Base-by-base conservation (phyloP, 2,329 filamentous ascomycete genomes). In the Fusarium virguliforme region DNA sequence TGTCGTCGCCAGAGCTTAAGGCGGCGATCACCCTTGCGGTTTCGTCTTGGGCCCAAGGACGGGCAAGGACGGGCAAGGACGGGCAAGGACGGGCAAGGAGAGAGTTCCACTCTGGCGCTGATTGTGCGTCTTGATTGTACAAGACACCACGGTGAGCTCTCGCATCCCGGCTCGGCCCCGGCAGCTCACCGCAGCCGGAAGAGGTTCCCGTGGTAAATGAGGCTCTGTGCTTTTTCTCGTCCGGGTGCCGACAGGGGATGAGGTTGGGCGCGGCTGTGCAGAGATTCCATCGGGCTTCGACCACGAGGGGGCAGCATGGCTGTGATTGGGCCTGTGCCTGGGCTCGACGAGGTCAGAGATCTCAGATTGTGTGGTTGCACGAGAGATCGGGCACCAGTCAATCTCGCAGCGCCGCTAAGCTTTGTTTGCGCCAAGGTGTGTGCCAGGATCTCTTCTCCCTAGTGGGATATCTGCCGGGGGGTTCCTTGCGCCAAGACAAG, bases 321-420 rank as follows among this genome's bases (percentile, higher is more conserved):
- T 28, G 4, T 70, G 54, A 75, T 75, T 75, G 74, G 70, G 6
- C 32, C 62, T 26, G 46, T 56, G 7, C 7, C 30, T 38, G 50
- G 50, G 37, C 32, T 55, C 38, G 37, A 58, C 53, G 62, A 65
- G 48, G 71, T 73, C 66, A 68, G 15, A 72, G 62, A 64, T 72
- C 62, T 66, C 43, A 70, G 67, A 69, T 64, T 66, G 37, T 66
- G 43, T 48, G 62, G 65, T 74, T 62, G 41, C 69, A 72, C 55
- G 58, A 60, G 50, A 76, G 74, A 76, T 76, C 74, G 74, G 74
- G 74, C 74, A 72, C 60, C 70, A 76, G 68, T 71, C 63, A 72
- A 74, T 67, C 70, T 70, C 51, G 63, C 68, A 64, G 68, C 43
- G 37, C 35, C 58, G 43, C 37, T 56, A 58, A 50, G 67, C 55